These are phyloP conservation scores for Quercus lobata DNA, from an alignment of 331 rosid genomes.

Conservation along the genomic window DNA sequence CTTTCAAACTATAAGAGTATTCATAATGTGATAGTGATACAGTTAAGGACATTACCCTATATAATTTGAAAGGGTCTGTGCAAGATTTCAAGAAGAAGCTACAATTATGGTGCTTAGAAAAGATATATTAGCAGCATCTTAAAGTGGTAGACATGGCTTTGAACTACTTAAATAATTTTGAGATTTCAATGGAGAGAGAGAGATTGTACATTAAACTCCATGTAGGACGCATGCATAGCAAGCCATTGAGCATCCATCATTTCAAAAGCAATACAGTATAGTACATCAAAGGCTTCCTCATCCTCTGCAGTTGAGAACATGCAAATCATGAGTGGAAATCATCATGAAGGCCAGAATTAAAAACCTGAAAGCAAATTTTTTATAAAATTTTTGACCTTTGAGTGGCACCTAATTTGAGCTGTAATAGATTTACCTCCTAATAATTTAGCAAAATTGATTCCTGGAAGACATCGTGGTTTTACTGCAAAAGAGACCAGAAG, in stretches of 20 bases:
- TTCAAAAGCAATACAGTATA: slow-evolving; percentile 84
- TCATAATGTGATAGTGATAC: background rate
- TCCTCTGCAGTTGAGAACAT: slow-evolving; percentile 49
- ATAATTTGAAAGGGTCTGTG: background rate
- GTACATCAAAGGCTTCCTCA: slow-evolving; percentile 82
- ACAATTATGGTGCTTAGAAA: background rate
- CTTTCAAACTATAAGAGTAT: background rate
- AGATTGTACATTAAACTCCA: slow-evolving; percentile 79
- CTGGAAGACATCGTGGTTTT: slow-evolving; percentile 82
- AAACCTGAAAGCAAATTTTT: background rate
- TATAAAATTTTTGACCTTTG: background rate
- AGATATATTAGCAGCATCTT: background rate
- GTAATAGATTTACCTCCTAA: slow-evolving; percentile 64
- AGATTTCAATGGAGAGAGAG: slow-evolving; percentile 14
- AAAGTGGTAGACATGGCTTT: background rate
- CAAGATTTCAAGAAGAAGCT: background rate
- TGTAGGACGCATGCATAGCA: slow-evolving; percentile 92
- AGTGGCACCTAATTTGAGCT: background rate
- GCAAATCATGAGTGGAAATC: slow-evolving; percentile 5
- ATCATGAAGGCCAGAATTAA: background rate
- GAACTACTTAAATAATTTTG: background rate
- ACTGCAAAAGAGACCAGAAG: slow-evolving; percentile 30
- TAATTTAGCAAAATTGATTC: slow-evolving; percentile 69
- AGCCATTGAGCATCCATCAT: slow-evolving; percentile 99
- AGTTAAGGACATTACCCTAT: background rate